Evolutionary conservation across 495 filamentous ascomycete genomes (phyloP).

Genomic region (Xylaria curta): DNA sequence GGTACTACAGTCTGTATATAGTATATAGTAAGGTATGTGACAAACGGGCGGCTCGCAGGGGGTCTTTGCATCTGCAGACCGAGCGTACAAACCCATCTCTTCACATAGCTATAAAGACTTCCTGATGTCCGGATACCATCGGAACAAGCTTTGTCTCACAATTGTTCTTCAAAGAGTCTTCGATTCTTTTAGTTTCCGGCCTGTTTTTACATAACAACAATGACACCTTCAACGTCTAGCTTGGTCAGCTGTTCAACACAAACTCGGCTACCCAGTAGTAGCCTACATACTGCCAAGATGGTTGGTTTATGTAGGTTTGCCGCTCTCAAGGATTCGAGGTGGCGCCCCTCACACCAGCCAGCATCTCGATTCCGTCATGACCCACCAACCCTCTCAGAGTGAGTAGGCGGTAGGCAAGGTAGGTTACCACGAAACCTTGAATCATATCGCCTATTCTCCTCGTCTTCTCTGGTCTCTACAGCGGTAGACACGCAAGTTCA

Average conservation of each 20-base stretch:
- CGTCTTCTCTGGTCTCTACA: background rate
- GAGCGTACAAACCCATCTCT: background rate
- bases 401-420: background rate
- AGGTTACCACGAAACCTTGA: background rate
- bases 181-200: background rate
- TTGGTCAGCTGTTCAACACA: background rate
- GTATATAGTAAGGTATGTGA: too few species aligned
- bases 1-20: too few species aligned
- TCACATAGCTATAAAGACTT: background rate
- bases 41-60: background rate
- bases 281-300: background rate
- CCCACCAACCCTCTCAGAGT: background rate
- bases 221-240: background rate
- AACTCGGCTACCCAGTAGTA: background rate
- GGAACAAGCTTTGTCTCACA: background rate
- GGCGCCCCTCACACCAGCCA: background rate
- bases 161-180: background rate
- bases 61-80: background rate
- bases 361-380: conserved; percentile 23
- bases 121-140: background rate
- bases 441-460: background rate
- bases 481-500: background rate
- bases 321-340: background rate
- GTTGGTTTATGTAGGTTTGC: background rate
- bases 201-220: background rate